Evolutionary conservation across 495 filamentous ascomycete species (phyloP).

Genomic region (Trichoderma asperelloides): DNA sequence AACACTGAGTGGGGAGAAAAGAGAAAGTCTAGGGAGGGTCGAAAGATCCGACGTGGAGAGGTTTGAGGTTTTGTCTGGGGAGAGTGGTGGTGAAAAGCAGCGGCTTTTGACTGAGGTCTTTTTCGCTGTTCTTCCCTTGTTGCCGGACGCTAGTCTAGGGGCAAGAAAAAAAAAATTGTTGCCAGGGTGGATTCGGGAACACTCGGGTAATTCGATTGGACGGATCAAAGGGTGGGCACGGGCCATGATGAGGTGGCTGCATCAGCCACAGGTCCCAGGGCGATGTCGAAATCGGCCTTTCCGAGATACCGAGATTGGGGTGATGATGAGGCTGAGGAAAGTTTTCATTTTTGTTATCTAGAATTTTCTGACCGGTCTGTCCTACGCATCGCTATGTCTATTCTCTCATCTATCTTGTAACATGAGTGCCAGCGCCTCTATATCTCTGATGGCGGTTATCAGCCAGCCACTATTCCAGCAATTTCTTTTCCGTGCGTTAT

Average conservation of each 20-base stretch:
- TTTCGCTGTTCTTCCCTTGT: background rate
- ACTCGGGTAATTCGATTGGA: background rate
- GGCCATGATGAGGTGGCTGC: background rate
- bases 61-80: conserved; percentile 3
- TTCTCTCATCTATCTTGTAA: background rate
- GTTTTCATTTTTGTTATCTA: background rate
- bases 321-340: background rate
- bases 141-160: conserved; percentile 5
- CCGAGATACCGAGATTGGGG: background rate
- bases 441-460: background rate
- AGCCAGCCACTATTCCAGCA: background rate
- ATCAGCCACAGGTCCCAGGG: background rate
- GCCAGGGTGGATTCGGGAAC: background rate
- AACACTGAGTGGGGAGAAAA: conserved; percentile 8
- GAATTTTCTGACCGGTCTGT: background rate
- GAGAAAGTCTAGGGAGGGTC: background rate
- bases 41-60: conserved; percentile 1
- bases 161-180: conserved; percentile 5
- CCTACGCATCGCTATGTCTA: background rate
- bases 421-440: background rate
- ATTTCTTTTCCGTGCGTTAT: background rate
- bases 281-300: background rate
- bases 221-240: background rate
- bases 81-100: conserved; percentile 1
- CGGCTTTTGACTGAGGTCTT: conserved; percentile 4